A percentile compares a stretch with the other conserved stretches of the same genome.
These are phyloP conservation scores for Aspergillus vadensis DNA, from an alignment of 2,329 filamentous ascomycete species.

Conservation along the genomic window DNA sequence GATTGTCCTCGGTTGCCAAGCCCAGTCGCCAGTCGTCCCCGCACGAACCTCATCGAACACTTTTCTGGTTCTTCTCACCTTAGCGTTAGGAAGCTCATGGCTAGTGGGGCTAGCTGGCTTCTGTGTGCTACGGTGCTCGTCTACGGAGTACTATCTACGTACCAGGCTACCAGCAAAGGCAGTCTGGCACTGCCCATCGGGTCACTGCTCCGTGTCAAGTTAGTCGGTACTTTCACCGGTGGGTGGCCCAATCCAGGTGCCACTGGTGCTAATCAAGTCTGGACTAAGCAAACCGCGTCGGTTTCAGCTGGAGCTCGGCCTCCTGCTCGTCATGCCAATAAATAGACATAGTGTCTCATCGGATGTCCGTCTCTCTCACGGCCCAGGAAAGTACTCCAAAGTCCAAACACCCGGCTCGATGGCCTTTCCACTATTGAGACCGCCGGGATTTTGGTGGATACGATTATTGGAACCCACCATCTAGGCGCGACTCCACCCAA, in stretches of 20 bases:
- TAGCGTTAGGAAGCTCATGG: constrained; percentile 6
- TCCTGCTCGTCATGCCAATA: constrained; percentile 4
- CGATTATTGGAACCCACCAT: constrained; percentile 8
- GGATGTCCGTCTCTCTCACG: constrained; percentile 5
- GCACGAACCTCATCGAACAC: constrained; percentile 10
- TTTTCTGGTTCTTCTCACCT: constrained; percentile 5
- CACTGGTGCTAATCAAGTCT: not conserved
- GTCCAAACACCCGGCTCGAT: constrained; percentile 1
- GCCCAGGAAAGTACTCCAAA: constrained; percentile 1
- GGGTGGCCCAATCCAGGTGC: not conserved
- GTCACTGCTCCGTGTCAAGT: constrained; percentile 4
- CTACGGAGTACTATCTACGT: too few relatives aligned
- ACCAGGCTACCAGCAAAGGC: not conserved
- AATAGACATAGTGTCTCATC: not conserved
- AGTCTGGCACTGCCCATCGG: constrained; percentile 1
- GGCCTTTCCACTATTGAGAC: not conserved
- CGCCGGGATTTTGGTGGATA: constrained; percentile 7
- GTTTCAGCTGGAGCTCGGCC: not conserved
- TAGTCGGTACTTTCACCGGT: constrained; percentile 2
- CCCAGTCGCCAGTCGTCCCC: not conserved
- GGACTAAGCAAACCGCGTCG: not conserved
- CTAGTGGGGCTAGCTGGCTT: constrained; percentile 1
- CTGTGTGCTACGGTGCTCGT: not conserved
- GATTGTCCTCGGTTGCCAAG: constrained; percentile 9
- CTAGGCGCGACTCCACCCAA: constrained; percentile 7